Base-by-base conservation (phyloP, 2,329 filamentous ascomycete genomes). In the Exophiala bonariae region DNA sequence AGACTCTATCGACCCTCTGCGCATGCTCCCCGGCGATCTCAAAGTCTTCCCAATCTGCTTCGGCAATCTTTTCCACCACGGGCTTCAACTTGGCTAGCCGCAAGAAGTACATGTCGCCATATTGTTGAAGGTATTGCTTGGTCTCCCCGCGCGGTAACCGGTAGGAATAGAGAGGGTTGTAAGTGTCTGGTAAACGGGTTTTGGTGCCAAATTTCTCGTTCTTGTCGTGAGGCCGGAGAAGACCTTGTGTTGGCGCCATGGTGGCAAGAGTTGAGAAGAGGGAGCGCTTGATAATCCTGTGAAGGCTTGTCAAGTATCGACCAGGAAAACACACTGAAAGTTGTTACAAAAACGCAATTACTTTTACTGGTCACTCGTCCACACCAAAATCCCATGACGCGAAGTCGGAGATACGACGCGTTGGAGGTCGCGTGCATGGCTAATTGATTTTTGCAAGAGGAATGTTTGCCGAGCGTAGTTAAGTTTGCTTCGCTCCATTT, bases 41-140 rank as follows among this genome's bases (percentile, higher is more conserved):
- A 44, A 89, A 86, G 41, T 81, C 85, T 37, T 81, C 77, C 89
- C 93, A 99, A 5, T 86, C 82, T 26, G 85, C 82, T 13, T 73
- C 69, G 0, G 91, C 92, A 41, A 87, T 78, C 53, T 80, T 70
- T 59, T 95, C 88, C 0, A 95, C 87, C 1, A 81, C 79, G 8
- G 90, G 87, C 70, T 92, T 96, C 66, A 99, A 81, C 69, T 87
- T 87, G 30, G 89, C 83, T 18, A 99, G 79, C 10, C 93, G 87
- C 59, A 96, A 67, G 65, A 96, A 99, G 77, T 99, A 99, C 82
- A 97, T 92, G 69, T 99, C 93, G 54, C 87, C 89, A 79, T 88
- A 99, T 71, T 99, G 93, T 67, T 97, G 93, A 66, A 91, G 78
- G 67, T 97, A 99, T 44, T 90, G 86, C 52, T 77, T 75, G 28